Base-by-base conservation (phyloP, 257 asterid species). In the Solanum arcanum region DNA sequence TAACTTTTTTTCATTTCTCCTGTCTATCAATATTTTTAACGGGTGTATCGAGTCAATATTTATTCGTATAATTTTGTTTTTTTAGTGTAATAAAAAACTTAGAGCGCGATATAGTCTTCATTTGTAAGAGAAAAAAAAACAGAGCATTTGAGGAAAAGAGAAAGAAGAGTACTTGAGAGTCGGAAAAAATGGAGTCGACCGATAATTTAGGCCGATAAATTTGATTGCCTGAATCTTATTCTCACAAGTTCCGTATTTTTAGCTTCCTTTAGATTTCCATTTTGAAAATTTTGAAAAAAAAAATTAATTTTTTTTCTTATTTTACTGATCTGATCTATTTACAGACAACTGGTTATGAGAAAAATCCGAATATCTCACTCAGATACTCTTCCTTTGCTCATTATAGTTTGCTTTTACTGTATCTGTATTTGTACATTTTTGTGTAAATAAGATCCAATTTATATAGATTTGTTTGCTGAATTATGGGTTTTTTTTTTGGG, bases 181-280 rank as follows among this genome's bases (percentile, higher is more conserved):
- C 90, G 90, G 92, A 86, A 84, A 87, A 91, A 84, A 87, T 90
- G 81, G 90, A 86, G 90, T 88, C 88, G 89, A 90, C 91, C 94
- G 92, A 90, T 89, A 92, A 91, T 89, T 90, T 90, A 86, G 94
- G 95, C 93, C 94, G 91, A 91, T 75, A 88, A 91, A 90, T 91
- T 92, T 89, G 94, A 90, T 83, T 86, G 42, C 42, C 78, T 72
- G n/a, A 72, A 72, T 20, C 5, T 73, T 21, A 35, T 16, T 73
- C 80, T 73, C 29, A 73, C 49, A 39, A 39, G 6, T 21, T 14
- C 88, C 87, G 88, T 93, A 84, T 91, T 90, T 88, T 7, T n/a
- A 42, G 83, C 60, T 76, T 27, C 37, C n/a, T 76, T 42, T 42
- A 42, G 83, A 76, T 76, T 76, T 76, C 37, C 59, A 75, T 27